Conservation (phyloP, 768 basidiomycete species). For the Gymnopilus dilepis region DNA sequence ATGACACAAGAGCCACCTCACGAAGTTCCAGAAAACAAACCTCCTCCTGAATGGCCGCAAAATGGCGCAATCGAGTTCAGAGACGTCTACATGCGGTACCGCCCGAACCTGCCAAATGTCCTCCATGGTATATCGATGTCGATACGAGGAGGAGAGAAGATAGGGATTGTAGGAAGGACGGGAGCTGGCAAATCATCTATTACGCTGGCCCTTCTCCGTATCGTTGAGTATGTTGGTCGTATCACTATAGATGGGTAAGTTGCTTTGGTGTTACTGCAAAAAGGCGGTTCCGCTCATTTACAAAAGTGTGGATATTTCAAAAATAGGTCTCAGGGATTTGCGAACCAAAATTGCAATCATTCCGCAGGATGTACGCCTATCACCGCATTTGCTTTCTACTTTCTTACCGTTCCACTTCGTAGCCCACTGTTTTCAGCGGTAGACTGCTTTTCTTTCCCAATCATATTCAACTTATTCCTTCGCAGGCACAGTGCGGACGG, state of each 20-base stretch:
- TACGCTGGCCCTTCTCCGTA: constrained; percentile 67
- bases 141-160: constrained; percentile 73
- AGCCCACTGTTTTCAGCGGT: constrained; percentile 66
- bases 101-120: constrained; percentile 74
- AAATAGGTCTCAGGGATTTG: constrained; percentile 68
- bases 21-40: constrained; percentile 59
- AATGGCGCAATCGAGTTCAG: constrained; percentile 66
- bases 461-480: constrained; percentile 36
- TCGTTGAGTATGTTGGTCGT: constrained; percentile 69
- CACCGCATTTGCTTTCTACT: not conserved
- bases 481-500: constrained; percentile 62
- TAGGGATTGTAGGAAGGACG: constrained; percentile 73
- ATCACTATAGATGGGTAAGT: constrained; percentile 69
- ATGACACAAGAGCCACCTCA: constrained; percentile 71
- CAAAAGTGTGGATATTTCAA: constrained; percentile 62
- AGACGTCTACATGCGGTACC: constrained; percentile 64
- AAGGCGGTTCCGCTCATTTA: constrained; percentile 13
- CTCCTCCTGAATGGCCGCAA: constrained; percentile 66
- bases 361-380: constrained; percentile 55
- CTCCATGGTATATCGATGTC: constrained; percentile 65
- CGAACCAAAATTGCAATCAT: constrained; percentile 66
- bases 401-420: not conserved
- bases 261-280: not conserved
- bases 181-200: constrained; percentile 70
- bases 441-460: not conserved